Evolutionary conservation across 2,329 filamentous ascomycete species (phyloP), one percentile per base, ranked within the genome.

Genomic region (Akanthomyces uredinophilus): DNA sequence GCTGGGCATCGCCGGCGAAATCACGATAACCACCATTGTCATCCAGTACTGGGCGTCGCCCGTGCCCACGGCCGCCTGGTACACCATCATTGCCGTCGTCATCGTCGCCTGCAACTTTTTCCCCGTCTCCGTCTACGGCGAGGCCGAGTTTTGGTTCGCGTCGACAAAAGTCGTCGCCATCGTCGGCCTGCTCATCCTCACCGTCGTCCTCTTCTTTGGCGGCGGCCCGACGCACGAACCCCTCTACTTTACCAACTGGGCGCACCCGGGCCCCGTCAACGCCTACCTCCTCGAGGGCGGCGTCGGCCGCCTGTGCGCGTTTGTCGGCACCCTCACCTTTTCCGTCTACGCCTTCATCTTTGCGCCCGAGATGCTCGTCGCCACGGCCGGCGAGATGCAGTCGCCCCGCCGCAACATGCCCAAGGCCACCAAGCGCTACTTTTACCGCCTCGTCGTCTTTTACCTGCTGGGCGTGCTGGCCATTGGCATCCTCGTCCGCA

Each of bases 231-330:
- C 70, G 20, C 72, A 76, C 54, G 74, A 78, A 20, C 71, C 73
- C 4, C 69, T 82, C 1, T 79, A 79, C 4, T 82, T 82, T 65
- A 66, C 67, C 58, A 74, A 77, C 51, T 77, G 74, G 74, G 67
- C 71, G 27, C 63, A 73, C 24, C 73, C 73, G 2, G 72, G 72
- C 2, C 68, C 73, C 3, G 64, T 65, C 18, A 70, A 69, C 8
- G 60, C 66, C 3, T 70, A 70, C 24, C 60, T 71, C 13, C 75
- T 83, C 8, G 55, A 68, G 0, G 81, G 79, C 27, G 68, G 77
- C 37, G 75, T 77, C 16, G 83, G 81, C 16, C 83, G 83, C 69
- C 85, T 87, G 61, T 78, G 86, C 55, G 83, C 81, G 24, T 86
- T 87, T 72, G 24, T 66, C 24, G 49, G 55, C 24, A 55, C 61